These are phyloP conservation scores for Erodium moschatum DNA, from an alignment of 441 rosid species.

Conservation along the genomic window DNA sequence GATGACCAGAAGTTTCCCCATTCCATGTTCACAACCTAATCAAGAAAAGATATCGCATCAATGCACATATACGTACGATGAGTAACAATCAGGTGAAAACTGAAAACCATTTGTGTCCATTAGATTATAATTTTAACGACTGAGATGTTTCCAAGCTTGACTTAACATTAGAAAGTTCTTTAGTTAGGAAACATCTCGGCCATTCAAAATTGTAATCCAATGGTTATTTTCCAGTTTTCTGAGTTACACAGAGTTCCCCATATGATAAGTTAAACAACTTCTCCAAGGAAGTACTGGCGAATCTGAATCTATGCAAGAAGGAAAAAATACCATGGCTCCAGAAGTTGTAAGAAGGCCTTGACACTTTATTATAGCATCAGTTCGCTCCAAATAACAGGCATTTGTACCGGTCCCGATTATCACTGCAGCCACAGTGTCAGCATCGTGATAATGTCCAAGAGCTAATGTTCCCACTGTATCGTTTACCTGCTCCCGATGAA, in stretches of 20 bases:
- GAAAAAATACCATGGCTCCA: constrained; percentile 74
- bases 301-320: neutral
- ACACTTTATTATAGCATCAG: constrained; percentile 83
- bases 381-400: constrained; percentile 86
- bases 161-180: no score
- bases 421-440: constrained; percentile 86
- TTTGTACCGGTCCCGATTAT: constrained; percentile 87
- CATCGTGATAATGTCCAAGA: constrained; percentile 77
- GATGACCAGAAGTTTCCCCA: constrained; percentile 98
- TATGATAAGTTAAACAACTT: neutral
- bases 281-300: constrained; percentile 1
- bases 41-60: constrained; percentile 14
- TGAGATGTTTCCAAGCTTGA: no score
- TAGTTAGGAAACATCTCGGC: no score
- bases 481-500: constrained; percentile 58
- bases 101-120: no score
- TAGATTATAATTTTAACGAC: no score
- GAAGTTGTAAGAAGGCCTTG: constrained; percentile 73
- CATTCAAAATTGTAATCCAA: no score
- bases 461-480: constrained; percentile 92
- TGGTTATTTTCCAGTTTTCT: no score
- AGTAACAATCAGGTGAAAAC: no score
- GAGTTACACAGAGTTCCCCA: no score
- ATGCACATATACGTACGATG: neutral
- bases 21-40: constrained; percentile 87